These are phyloP conservation scores for Dipodascus albidus DNA, from an alignment of 805 yeast species.

Conservation along the genomic window DNA sequence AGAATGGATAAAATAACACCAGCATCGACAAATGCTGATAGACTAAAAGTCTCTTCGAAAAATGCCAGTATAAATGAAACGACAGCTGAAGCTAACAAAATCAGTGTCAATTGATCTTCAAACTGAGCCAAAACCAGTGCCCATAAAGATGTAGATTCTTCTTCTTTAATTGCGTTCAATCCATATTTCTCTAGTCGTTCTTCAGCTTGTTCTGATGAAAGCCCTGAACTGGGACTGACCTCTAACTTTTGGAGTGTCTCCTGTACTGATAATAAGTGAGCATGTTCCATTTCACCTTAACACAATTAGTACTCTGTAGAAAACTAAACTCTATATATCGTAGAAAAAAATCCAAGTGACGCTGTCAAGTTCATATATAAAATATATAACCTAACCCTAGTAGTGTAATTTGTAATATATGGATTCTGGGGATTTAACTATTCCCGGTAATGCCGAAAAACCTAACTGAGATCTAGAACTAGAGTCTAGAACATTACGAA, in stretches of 20 bases:
- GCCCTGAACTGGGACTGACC: slow-evolving; percentile 15
- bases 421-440: too few relatives aligned
- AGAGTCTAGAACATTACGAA: too few relatives aligned
- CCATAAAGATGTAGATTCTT: slow-evolving; percentile 27
- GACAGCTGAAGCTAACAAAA: slow-evolving; percentile 79
- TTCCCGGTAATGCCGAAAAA: too few relatives aligned
- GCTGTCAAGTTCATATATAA: too few relatives aligned
- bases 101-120: slow-evolving; percentile 78
- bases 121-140: slow-evolving; percentile 28
- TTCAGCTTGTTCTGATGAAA: slow-evolving; percentile 14
- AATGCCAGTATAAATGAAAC: slow-evolving; percentile 84
- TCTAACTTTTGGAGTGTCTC: slow-evolving; percentile 10
- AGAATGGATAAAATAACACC: slow-evolving; percentile 66
- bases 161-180: slow-evolving; percentile 25
- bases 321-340: too few relatives aligned
- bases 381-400: too few relatives aligned
- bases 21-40: slow-evolving; percentile 28
- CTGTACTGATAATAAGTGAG: slow-evolving; percentile 6
- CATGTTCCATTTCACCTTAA: slow-evolving; percentile 15
- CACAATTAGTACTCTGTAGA: too few relatives aligned
- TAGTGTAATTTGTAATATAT: too few relatives aligned
- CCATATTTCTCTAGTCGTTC: slow-evolving; percentile 14
- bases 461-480: too few relatives aligned
- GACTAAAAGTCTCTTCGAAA: slow-evolving; percentile 75
- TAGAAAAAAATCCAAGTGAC: too few relatives aligned